Conservation (phyloP, 2,329 filamentous ascomycete genomes). For the Fusarium sp. region DNA sequence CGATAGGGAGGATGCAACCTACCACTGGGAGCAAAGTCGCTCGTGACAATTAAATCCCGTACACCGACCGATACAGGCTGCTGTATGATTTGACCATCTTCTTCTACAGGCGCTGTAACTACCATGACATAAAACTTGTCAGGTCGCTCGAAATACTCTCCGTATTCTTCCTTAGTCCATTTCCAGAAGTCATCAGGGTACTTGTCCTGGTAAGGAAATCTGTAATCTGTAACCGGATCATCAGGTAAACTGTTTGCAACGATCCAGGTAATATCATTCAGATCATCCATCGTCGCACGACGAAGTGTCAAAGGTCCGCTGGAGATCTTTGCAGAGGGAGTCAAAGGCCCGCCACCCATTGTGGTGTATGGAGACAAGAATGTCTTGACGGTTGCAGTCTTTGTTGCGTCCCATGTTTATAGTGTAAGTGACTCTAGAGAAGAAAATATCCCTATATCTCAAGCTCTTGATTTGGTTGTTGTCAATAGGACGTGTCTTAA, state of each 20-base stretch:
- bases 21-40: slow-evolving; percentile 7
- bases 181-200: slow-evolving; percentile 9
- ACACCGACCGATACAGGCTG: neutral
- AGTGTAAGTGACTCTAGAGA: neutral
- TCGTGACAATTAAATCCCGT: neutral
- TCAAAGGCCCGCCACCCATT: slow-evolving; percentile 3
- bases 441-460: no score
- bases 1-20: no score
- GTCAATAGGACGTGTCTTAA: neutral
- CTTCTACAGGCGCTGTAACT: neutral
- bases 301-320: neutral
- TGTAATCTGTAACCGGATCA: neutral
- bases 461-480: no score
- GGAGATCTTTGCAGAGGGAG: neutral
- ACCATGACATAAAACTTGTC: neutral
- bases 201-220: neutral
- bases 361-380: neutral
- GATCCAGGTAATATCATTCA: slow-evolving; percentile 7
- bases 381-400: no score
- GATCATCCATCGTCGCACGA: neutral
- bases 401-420: rapidly evolving
- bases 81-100: neutral
- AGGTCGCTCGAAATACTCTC: slow-evolving; percentile 2
- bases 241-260: neutral
- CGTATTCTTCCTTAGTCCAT: slow-evolving; percentile 24